phyloP scores from a whole-genome alignment of 78 protist species.

The Parvularia atlantis region DNA sequence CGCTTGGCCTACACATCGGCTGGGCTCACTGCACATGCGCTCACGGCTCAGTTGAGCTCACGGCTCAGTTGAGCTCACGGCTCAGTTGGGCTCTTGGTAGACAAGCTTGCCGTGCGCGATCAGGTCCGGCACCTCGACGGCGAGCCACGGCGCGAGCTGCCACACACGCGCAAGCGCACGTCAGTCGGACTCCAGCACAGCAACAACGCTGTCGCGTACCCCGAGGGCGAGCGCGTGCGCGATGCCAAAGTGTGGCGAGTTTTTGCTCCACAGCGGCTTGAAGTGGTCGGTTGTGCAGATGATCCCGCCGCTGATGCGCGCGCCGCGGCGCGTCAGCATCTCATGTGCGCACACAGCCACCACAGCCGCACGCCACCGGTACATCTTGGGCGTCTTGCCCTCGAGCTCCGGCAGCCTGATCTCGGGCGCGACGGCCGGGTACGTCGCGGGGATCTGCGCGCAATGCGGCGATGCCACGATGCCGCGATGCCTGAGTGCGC shows the following conservation, averaged over 20 bases:
- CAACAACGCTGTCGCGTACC: constrained; percentile 21
- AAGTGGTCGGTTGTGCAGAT: constrained; percentile 91
- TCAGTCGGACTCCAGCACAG: not conserved
- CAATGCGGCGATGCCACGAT: no score
- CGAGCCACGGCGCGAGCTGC: constrained; percentile 92
- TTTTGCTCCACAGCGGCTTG: constrained; percentile 91
- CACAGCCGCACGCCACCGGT: not conserved
- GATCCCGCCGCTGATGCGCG: constrained; percentile 82
- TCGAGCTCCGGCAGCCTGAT: constrained; percentile 90
- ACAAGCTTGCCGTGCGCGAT: constrained; percentile 40
- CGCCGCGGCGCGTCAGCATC: not conserved
- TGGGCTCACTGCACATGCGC: no score
- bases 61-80: no score
- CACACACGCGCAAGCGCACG: not conserved
- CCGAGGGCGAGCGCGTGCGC: constrained; percentile 95
- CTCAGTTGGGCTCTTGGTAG: constrained; percentile 3
- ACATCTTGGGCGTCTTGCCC: constrained; percentile 74
- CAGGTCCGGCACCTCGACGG: constrained; percentile 88
- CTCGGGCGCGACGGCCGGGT: constrained; percentile 84
- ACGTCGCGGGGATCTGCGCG: constrained; percentile 75
- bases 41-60: no score
- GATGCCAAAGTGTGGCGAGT: constrained; percentile 91
- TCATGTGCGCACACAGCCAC: not conserved
- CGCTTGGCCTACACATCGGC: no score
- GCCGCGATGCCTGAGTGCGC: no score